Base-by-base conservation (phyloP, 768 basidiomycete genomes). In the Collybia mongolica region DNA sequence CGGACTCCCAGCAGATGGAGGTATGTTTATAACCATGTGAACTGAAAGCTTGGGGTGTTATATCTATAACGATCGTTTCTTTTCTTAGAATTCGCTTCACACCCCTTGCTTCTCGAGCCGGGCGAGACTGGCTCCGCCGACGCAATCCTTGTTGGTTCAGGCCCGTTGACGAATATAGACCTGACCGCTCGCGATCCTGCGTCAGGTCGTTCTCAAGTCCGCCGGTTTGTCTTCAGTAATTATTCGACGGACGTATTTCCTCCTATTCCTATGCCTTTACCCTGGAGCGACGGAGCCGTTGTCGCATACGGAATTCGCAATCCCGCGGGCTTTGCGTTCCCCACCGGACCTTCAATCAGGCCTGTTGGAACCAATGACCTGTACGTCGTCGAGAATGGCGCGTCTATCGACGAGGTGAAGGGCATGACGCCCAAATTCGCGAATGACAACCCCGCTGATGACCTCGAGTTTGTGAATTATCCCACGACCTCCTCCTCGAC, bases 371-470 rank as follows among this genome's bases (percentile, higher is more conserved):
- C 42, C 5, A 52, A 48, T n/a, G 43, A 55, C 3, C 60, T 76
- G 0, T 68, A 66, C 29, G 65, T 72, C 6, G 68, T 77, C 18
- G 75, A 76, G 45, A 77, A 77, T 43, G 73, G 70, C 11, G 71
- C 75, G 2, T 72, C 72, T n/a, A 73, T 76, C 41, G 70, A 74
- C 55, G 67, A 68, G 46, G 65, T 68, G 6, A 69, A 66, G 0
- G 69, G 70, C 1, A 51, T 75, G 14, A 74, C 73, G 0, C 29
- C 64, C n/a, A 48, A 63, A 17, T 74, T 75, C 46, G 72, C 68
- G 19, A 77, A 75, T 52, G 74, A 77, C 59, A 75, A 77, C 49
- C 75, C 74, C 0, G 70, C 74, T 0, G 73, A 75, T 49, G 72
- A 75, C 50, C 45, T 74, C n/a, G 59, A 73, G 37, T 49, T 67